Conservation (phyloP, 140 eudicot species). For the Flaveria floridana region DNA sequence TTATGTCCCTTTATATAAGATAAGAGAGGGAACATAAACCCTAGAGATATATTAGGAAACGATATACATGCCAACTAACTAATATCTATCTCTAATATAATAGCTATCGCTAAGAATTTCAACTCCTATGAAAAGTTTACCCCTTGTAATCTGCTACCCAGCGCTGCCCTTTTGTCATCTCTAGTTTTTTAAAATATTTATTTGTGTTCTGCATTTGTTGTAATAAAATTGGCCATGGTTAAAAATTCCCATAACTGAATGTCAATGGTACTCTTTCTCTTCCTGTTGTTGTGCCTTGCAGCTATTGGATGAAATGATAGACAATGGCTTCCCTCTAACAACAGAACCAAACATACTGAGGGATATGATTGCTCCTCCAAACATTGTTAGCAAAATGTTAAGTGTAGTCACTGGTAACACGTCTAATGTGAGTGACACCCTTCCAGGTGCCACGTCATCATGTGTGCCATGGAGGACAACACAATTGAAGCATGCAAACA, state of each 20-base stretch:
- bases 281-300: slow-evolving; percentile 35
- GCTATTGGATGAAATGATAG: slow-evolving; percentile 99
- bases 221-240: neutral
- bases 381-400: slow-evolving; percentile 84
- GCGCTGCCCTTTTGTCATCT: neutral
- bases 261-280: neutral
- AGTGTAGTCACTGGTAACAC: slow-evolving; percentile 94
- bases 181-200: neutral
- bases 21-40: too few relatives aligned
- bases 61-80: too few relatives aligned
- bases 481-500: slow-evolving; percentile 67
- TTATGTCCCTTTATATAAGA: too few relatives aligned
- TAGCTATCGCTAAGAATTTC: too few relatives aligned
- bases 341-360: slow-evolving; percentile 87
- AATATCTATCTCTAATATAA: too few relatives aligned
- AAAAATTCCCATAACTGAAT: neutral
- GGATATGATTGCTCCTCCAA: slow-evolving; percentile 97
- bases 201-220: slow-evolving; percentile 7
- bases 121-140: neutral
- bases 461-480: slow-evolving; percentile 96
- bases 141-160: neutral
- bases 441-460: slow-evolving; percentile 89
- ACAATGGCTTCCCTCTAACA: slow-evolving; percentile 94
- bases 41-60: too few relatives aligned
- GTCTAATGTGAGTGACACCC: slow-evolving; percentile 83